Evolutionary conservation across 2,329 filamentous ascomycete species (phyloP).

Genomic region (Diaporthe longicolla): DNA sequence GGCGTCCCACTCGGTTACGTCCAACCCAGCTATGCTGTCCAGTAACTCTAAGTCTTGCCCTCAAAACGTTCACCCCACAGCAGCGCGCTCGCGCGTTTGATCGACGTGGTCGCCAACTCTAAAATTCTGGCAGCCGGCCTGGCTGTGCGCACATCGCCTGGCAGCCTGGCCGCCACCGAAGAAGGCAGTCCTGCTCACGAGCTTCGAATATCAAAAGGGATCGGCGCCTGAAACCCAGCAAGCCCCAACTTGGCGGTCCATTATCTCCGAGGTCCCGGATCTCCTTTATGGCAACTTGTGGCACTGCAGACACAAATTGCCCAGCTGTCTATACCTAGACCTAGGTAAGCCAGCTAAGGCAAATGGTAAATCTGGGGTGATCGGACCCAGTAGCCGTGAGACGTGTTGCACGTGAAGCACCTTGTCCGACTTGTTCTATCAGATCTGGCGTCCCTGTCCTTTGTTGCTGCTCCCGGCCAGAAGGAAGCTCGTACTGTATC

Average conservation of each 20-base stretch:
- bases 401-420: background rate
- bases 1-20: conserved; percentile 29
- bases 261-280: conserved; percentile 24
- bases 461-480: background rate
- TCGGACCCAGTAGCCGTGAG: background rate
- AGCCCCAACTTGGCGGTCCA: conserved; percentile 16
- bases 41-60: conserved; percentile 8
- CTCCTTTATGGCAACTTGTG: background rate
- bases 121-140: conserved; percentile 21
- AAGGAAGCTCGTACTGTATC: conserved; percentile 27
- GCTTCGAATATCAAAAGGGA: conserved; percentile 4
- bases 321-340: background rate
- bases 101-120: conserved; percentile 24
- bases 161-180: background rate
- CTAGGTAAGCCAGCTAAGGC: background rate
- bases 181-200: background rate
- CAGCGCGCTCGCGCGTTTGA: conserved; percentile 31
- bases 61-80: conserved; percentile 10
- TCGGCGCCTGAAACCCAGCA: conserved; percentile 31
- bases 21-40: conserved; percentile 16
- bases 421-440: background rate
- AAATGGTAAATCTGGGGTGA: background rate
- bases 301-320: background rate
- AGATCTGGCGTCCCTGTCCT: background rate
- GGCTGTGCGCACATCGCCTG: conserved; percentile 8